Evolutionary conservation across 495 filamentous ascomycete species (phyloP), one percentile per base, ranked within the genome.

Genomic region (Entonaema liquescens): DNA sequence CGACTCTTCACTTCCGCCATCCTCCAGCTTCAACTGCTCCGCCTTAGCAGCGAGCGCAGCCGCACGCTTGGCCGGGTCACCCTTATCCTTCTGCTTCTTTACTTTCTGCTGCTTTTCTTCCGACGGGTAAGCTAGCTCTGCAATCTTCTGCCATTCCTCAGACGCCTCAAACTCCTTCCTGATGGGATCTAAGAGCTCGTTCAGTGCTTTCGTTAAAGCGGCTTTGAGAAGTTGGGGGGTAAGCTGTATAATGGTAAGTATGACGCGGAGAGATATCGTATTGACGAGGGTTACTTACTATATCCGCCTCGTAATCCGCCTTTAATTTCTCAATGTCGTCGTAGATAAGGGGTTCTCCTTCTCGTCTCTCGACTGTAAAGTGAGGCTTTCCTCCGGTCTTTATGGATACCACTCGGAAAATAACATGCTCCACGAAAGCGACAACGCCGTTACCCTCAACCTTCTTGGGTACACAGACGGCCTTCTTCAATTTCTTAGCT

Each of bases 401-500:
- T 82, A 36, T 90, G 79, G 25, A 77, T 76, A 11, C 87, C 77
- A 3, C 89, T 90, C 2, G 93, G 92, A 15, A 99, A 2, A 98
- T 82, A 17, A 98, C 91, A 66, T 86, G 92, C 77, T 98, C 93
- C 15, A 94, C 89, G 38, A 98, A 91, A 1, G 89, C 86, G 13
- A 97, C 79, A 7, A 98, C 76, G 12, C 95, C 95, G 76, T 99
- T 99, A 6, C 89, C 90, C 70, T 97, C 93, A 17, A 92, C 82
- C 31, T 91, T 85, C 67, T 87, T 84, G 2, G 95, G 95, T 33
- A 86, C 86, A 5, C 91, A 91, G 42, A 89, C 84, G 2, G 94
- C 91, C 79, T 97, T 97, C 71, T 88, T 88, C 65, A 98, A 83
- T 85, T 98, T 97, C 80, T 88, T 90, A 58, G 81, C 78, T 3